These are phyloP conservation scores for Aspergillus latus DNA, from an alignment of 2,329 filamentous ascomycete genomes.

Conservation along the genomic window DNA sequence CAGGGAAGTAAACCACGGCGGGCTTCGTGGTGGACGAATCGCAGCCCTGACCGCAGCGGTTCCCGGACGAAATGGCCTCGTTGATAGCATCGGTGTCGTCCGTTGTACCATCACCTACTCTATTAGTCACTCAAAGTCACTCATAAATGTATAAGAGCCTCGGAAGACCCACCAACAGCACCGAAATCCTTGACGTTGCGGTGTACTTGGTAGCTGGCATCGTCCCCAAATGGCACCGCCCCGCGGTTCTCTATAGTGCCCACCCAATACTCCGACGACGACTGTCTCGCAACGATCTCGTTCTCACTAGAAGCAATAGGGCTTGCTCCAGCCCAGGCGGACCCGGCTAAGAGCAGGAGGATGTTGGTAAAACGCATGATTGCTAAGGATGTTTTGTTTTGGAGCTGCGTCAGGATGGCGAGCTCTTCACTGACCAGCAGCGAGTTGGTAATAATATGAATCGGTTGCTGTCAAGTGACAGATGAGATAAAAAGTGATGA, in stretches of 20 bases:
- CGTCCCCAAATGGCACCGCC: constrained; percentile 60
- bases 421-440: constrained; percentile 33
- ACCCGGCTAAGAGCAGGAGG: constrained; percentile 27
- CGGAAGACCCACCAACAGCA: constrained; percentile 61
- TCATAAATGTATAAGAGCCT: background rate
- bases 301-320: constrained; percentile 25
- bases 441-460: constrained; percentile 11
- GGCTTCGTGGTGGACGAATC: constrained; percentile 82
- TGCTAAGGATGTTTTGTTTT: constrained; percentile 7
- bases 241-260: constrained; percentile 69
- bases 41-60: constrained; percentile 76
- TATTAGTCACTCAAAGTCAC: constrained; percentile 21
- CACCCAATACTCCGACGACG: constrained; percentile 67
- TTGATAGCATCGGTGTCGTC: constrained; percentile 93
- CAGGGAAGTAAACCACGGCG: constrained; percentile 86
- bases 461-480: constrained; percentile 5
- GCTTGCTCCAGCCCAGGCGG: constrained; percentile 24
- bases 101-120: constrained; percentile 60
- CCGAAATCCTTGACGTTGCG: constrained; percentile 77
- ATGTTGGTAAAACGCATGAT: constrained; percentile 34
- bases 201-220: constrained; percentile 65
- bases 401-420: constrained; percentile 23
- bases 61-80: constrained; percentile 71
- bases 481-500: constrained; percentile 7
- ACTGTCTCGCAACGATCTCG: constrained; percentile 11